Evolutionary conservation across 306 rosid species (phyloP).

Genomic region (Corylus avellana): DNA sequence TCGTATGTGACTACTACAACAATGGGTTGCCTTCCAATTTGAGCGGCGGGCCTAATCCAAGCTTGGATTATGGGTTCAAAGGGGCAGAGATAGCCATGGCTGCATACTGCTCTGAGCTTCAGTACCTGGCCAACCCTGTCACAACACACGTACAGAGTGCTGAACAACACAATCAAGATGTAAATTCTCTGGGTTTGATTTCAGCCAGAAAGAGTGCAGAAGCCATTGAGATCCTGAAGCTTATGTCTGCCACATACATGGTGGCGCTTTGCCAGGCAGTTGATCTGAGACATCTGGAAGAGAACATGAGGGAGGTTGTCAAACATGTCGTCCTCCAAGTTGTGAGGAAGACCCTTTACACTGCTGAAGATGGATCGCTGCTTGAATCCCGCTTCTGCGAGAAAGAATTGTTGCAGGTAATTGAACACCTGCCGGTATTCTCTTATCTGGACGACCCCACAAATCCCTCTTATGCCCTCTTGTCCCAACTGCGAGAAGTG

Average conservation of each 20-base stretch:
- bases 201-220: constrained; percentile 43
- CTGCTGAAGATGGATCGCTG: constrained; percentile 25
- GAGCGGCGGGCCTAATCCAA: constrained; percentile 38
- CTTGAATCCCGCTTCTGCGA: constrained; percentile 38
- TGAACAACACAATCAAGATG: constrained; percentile 45
- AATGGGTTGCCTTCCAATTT: constrained; percentile 43
- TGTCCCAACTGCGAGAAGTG: constrained; percentile 30
- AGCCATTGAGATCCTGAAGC: constrained; percentile 41
- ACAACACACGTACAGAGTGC: constrained; percentile 43
- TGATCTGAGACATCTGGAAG: constrained; percentile 39
- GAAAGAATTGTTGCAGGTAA: constrained; percentile 35
- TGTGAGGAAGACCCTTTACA: constrained; percentile 25
- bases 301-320: constrained; percentile 38
- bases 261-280: constrained; percentile 44
- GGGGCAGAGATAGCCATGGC: constrained; percentile 48
- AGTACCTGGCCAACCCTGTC: constrained; percentile 38
- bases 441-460: constrained; percentile 40
- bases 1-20: constrained; percentile 38
- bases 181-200: constrained; percentile 41
- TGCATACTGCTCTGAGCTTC: constrained; percentile 42
- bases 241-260: constrained; percentile 40
- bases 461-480: constrained; percentile 29
- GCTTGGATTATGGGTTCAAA: constrained; percentile 44
- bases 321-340: constrained; percentile 24
- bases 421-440: constrained; percentile 34